phyloP scores from a whole-genome alignment of 352 stramenopile species.

The Detonula confervacea region DNA sequence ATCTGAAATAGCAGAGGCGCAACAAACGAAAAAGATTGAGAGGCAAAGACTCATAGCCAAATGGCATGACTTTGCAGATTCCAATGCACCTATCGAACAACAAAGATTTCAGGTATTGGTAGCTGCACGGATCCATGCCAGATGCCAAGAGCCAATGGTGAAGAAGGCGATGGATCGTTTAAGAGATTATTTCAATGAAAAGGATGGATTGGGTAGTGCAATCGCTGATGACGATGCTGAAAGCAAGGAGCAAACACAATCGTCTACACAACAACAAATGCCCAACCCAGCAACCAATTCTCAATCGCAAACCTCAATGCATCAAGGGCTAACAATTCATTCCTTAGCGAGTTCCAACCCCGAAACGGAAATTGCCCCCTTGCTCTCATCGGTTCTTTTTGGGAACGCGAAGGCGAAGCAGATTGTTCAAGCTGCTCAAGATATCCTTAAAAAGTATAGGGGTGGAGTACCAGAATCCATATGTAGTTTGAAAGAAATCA shows the following conservation, averaged over 20 bases:
- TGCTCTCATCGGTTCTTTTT: constrained; percentile 66
- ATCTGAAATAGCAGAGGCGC: neutral
- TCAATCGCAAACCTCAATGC: neutral
- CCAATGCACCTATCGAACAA: constrained; percentile 56
- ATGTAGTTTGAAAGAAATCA: constrained; percentile 58
- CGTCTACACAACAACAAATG: neutral
- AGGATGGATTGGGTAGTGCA: constrained; percentile 11
- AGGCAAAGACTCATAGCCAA: constrained; percentile 27
- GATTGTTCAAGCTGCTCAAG: constrained; percentile 67
- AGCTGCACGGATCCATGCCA: constrained; percentile 69
- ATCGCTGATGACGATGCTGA: neutral
- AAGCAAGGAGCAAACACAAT: neutral
- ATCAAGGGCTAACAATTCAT: constrained; percentile 37
- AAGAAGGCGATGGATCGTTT: constrained; percentile 63
- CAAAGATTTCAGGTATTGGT: constrained; percentile 70
- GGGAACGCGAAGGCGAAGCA: constrained; percentile 73
- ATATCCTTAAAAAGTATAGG: constrained; percentile 55
- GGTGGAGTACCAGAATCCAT: constrained; percentile 71
- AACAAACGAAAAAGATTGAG: neutral
- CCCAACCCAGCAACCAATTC: neutral
- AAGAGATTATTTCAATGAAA: constrained; percentile 29
- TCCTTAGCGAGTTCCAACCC: constrained; percentile 45
- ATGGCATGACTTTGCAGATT: constrained; percentile 68
- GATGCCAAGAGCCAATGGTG: constrained; percentile 66
- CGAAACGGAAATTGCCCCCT: constrained; percentile 47